Evolutionary conservation across 1,284 basidiomycete genomes (phyloP).

Genomic region (Leccinum fallax): DNA sequence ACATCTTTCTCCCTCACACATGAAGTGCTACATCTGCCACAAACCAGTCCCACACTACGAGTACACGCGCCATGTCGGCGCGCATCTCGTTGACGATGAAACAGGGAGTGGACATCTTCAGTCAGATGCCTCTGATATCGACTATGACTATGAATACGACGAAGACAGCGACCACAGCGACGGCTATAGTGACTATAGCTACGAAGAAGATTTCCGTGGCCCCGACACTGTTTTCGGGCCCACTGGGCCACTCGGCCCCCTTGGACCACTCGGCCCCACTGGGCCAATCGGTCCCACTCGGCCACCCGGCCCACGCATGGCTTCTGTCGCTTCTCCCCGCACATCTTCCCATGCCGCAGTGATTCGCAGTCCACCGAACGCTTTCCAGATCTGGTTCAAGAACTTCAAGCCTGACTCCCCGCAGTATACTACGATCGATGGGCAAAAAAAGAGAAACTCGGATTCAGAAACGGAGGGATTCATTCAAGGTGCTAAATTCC

Average conservation of each 20-base stretch:
- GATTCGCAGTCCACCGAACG: constrained; percentile 4
- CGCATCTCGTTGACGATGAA: constrained; percentile 3
- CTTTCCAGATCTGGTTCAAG: constrained; percentile 22
- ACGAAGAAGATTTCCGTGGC: constrained; percentile 3
- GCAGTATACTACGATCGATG: constrained; percentile 27
- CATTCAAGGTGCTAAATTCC: constrained; percentile 6
- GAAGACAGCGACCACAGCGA: background rate
- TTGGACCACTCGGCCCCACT: background rate
- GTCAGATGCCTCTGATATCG: background rate
- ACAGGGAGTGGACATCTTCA: background rate
- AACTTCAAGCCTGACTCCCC: background rate
- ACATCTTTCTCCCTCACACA: background rate
- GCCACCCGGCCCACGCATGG: background rate
- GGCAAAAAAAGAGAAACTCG: constrained; percentile 2
- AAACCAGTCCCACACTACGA: constrained; percentile 9
- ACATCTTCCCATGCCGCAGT: background rate
- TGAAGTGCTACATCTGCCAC: constrained; percentile 23
- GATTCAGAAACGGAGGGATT: background rate
- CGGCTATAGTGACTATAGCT: background rate
- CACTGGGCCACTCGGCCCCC: background rate
- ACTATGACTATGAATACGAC: background rate
- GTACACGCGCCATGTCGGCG: constrained; percentile 18
- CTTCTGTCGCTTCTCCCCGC: background rate
- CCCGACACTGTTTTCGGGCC: background rate
- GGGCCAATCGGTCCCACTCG: no score